A percentile compares a stretch with the other conserved stretches of the same genome.
These are phyloP conservation scores for Botrytis byssoidea DNA, from an alignment of 2,329 filamentous ascomycete genomes.

Conservation along the genomic window DNA sequence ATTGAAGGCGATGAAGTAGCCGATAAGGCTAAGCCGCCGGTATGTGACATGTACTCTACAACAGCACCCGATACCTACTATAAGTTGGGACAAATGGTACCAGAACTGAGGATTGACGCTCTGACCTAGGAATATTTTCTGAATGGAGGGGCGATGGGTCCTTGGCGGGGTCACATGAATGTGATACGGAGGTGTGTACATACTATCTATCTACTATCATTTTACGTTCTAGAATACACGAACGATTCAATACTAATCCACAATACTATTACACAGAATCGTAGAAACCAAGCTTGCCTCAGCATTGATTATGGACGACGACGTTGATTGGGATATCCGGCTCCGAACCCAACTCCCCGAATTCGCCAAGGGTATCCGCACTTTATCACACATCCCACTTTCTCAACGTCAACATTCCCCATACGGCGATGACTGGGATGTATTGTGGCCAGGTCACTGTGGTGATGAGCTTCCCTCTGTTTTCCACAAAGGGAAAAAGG, in stretches of 20 bases:
- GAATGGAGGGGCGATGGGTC: conserved; percentile 40
- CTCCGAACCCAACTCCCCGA: conserved; percentile 39
- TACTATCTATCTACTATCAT: neutral
- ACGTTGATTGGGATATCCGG: conserved; percentile 46
- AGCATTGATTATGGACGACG: conserved; percentile 45
- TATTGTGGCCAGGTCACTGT: conserved; percentile 43
- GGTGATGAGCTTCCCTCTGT: conserved; percentile 24
- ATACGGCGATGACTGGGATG: conserved; percentile 42
- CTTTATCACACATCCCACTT: conserved; percentile 19
- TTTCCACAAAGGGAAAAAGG: conserved; percentile 11
- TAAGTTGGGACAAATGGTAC: neutral
- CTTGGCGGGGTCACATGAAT: conserved; percentile 45
- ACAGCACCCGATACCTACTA: too few species aligned
- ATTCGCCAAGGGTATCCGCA: conserved; percentile 31
- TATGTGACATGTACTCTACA: conserved; percentile 16
- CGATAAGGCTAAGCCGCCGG: conserved; percentile 44
- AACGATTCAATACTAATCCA: neutral
- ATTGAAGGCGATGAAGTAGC: conserved; percentile 42
- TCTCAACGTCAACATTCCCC: conserved; percentile 29
- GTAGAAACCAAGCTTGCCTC: conserved; percentile 29
- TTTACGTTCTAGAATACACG: neutral
- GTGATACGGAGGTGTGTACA: conserved; percentile 35
- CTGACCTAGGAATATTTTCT: conserved; percentile 7
- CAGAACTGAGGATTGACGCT: neutral
- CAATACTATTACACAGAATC: conserved; percentile 28